Evolutionary conservation across 768 basidiomycete genomes (phyloP), one percentile per base, ranked within the genome.

Genomic region (Leccinum boreale): DNA sequence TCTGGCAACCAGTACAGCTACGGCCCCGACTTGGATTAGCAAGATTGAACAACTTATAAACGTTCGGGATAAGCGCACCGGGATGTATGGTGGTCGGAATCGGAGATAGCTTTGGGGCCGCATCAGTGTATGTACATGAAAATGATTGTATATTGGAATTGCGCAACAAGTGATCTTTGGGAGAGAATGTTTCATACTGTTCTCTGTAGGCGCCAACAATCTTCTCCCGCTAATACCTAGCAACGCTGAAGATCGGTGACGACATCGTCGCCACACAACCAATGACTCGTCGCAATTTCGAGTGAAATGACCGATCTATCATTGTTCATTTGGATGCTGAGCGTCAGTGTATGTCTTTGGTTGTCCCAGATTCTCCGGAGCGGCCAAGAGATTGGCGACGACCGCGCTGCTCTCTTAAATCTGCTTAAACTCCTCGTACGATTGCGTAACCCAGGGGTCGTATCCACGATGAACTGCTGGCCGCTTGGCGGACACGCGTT

Each of bases 301-400:
- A 33, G 45, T 8, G 15, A 21, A 24, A 23, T n/a, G 15, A 17
- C 7, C 29, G 1, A 17, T 14, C 7, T 36, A 17, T 17, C 39
- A 4, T 39, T 9, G 39, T 39, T 39, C 39, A 39, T 39, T 39
- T 39, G 3, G 14, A 12, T 1, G 9, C 5, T 12, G 29, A 31
- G 11, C 11, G 29, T 31, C 5, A 11, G 17, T 23, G 26, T 26
- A 26, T 26, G 26, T 26, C 53, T 52, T 69, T 29, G 3, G 29
- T 29, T 1, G 29, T 29, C 29, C 29, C 1, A 29, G 79, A 92
- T 92, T 67, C 92, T 64, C 86, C 85, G 50, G 82, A 79, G 63
- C 84, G 83, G 15, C 33, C 33, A 86, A 85, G 73, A 77, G 81
- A 60, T 62, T 68, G 47, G 60, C 72, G 62, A 72, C 70, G 21